Evolutionary conservation across 2,329 filamentous ascomycete genomes (phyloP).

Genomic region (Phyllosticta citribraziliensis): DNA sequence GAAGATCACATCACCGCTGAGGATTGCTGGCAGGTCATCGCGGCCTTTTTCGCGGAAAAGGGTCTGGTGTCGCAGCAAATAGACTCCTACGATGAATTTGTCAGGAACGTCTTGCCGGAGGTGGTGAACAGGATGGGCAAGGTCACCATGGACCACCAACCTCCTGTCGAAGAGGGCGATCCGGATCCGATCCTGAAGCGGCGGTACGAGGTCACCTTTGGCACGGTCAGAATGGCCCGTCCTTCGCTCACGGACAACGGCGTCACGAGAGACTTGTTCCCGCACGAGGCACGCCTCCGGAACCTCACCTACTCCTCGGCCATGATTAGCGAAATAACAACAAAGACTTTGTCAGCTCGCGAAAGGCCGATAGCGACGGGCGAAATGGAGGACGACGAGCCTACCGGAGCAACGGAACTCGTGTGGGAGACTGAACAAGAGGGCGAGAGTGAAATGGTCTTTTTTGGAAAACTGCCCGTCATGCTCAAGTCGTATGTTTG

Average conservation of each 20-base stretch:
- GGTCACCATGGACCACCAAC: slow-evolving; percentile 87
- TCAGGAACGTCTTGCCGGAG: slow-evolving; percentile 86
- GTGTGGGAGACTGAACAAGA: slow-evolving; percentile 42
- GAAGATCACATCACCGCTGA: slow-evolving; percentile 76
- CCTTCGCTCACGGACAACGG: slow-evolving; percentile 90
- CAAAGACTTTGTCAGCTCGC: slow-evolving; percentile 72
- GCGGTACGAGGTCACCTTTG: slow-evolving; percentile 92
- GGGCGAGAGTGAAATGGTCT: slow-evolving; percentile 53
- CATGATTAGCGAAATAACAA: slow-evolving; percentile 79
- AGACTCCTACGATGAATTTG: slow-evolving; percentile 97
- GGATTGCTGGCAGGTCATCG: slow-evolving; percentile 97
- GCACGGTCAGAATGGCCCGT: slow-evolving; percentile 76
- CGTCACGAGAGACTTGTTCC: slow-evolving; percentile 72
- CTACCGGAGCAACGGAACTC: slow-evolving; percentile 25
- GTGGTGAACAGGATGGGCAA: slow-evolving; percentile 86
- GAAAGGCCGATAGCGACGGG: slow-evolving; percentile 59
- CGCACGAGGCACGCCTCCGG: slow-evolving; percentile 89
- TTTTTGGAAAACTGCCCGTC: slow-evolving; percentile 90
- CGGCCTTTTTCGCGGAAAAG: slow-evolving; percentile 91
- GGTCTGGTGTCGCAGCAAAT: slow-evolving; percentile 95
- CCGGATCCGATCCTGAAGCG: slow-evolving; percentile 69
- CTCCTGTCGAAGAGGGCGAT: slow-evolving; percentile 65
- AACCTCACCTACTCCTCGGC: slow-evolving; percentile 94
- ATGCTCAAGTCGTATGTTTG: slow-evolving; percentile 98
- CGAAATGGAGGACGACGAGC: slow-evolving; percentile 49